A percentile compares a stretch with the other conserved stretches of the same genome.
Conservation (phyloP, 148 eudicot species). For the Polygonum maritimum region DNA sequence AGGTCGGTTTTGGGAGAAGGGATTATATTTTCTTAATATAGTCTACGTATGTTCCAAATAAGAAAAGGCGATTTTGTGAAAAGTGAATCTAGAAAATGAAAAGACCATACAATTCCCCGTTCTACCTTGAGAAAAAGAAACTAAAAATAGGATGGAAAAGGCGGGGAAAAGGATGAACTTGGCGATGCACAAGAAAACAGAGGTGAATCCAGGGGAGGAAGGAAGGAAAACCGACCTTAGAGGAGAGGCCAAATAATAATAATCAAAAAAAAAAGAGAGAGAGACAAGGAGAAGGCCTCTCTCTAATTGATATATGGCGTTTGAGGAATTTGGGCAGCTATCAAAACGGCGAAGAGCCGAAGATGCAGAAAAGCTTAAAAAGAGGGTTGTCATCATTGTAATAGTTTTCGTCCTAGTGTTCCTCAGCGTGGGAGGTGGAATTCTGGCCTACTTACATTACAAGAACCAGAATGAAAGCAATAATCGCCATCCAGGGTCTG, state of each 20-base stretch:
- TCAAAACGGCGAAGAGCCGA: slow-evolving; percentile 55
- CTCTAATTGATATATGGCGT: slow-evolving; percentile 39
- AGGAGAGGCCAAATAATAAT: not conserved
- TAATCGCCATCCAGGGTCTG: not conserved
- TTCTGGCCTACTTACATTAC: slow-evolving; percentile 22
- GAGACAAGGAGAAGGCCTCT: not conserved
- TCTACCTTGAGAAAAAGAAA: not conserved
- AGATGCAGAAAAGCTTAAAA: slow-evolving; percentile 28
- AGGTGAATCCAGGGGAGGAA: not conserved
- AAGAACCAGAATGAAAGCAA: not conserved
- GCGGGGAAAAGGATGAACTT: not conserved
- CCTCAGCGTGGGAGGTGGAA: slow-evolving; percentile 30
- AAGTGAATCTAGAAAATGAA: not conserved
- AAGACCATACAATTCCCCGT: not conserved
- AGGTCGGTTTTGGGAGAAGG: too few relatives aligned
- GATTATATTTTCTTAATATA: not conserved
- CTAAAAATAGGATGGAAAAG: not conserved
- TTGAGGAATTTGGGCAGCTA: slow-evolving; percentile 59
- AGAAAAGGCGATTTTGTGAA: not conserved
- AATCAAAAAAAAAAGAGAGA: too few relatives aligned
- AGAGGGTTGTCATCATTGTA: slow-evolving; percentile 22
- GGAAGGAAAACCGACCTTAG: not conserved
- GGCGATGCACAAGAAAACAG: not conserved
- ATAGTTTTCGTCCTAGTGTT: slow-evolving; percentile 25
- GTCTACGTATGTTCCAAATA: not conserved